A percentile compares a stretch with the other conserved stretches of the same genome.
phyloP scores from a whole-genome alignment of 108 stramenopile genomes.

The Skeletonema marinoi region DNA sequence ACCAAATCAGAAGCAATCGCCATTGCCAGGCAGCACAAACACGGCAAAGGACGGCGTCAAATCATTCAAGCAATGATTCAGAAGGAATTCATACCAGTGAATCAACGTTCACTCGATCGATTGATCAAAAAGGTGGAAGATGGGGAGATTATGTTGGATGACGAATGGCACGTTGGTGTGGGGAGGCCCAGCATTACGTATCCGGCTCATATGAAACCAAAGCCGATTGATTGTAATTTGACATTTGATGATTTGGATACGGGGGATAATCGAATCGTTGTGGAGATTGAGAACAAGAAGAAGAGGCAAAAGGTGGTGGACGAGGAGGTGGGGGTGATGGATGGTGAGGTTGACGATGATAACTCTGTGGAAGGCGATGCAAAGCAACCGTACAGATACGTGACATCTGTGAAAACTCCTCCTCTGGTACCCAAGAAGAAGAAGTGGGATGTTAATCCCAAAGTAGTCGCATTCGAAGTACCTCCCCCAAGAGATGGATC shows the following conservation, averaged over 20 bases:
- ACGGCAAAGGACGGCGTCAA: not conserved
- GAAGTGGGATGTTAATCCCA: not conserved
- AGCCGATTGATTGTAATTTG: not conserved
- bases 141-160: not conserved
- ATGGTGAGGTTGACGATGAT: not conserved
- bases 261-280: not conserved
- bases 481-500: not conserved
- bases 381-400: not conserved
- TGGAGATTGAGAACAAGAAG: not conserved
- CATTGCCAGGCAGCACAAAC: not conserved
- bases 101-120: not conserved
- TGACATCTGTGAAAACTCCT: too few relatives aligned
- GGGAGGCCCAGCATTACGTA: not conserved
- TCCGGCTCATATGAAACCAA: not conserved
- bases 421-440: not conserved
- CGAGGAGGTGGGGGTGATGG: not conserved
- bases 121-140: not conserved
- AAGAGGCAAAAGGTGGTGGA: not conserved
- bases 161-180: not conserved
- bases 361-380: not conserved
- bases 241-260: not conserved
- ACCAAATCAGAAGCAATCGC: slow-evolving; percentile 18
- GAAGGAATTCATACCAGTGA: not conserved
- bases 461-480: not conserved
- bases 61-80: not conserved